Conservation (phyloP, 345 rosid genomes). For the Odontarrhena argentea region DNA sequence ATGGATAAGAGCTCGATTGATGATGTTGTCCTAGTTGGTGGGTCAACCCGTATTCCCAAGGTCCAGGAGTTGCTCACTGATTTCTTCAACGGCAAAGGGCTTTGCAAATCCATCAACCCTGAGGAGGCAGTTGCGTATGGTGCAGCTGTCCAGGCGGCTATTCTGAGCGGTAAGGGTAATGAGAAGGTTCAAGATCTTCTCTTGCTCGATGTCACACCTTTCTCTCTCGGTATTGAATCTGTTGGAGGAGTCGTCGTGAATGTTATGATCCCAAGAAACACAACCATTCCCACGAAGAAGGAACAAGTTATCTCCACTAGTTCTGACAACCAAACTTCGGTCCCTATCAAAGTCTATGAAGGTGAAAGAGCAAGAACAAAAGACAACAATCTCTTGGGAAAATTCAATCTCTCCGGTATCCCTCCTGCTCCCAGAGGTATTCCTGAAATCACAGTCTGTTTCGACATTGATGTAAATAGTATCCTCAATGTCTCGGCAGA, state of each 20-base stretch:
- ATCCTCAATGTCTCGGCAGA: slow-evolving; percentile 77
- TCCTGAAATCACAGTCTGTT: slow-evolving; percentile 77
- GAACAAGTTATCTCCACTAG: slow-evolving; percentile 77
- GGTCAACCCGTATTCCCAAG: slow-evolving; percentile 74
- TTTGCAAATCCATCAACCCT: slow-evolving; percentile 75
- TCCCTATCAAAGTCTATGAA: slow-evolving; percentile 71
- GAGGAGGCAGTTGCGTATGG: slow-evolving; percentile 87
- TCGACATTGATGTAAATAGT: slow-evolving; percentile 78
- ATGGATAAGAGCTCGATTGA: slow-evolving; percentile 69
- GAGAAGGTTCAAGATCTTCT: slow-evolving; percentile 80
- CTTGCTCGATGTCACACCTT: slow-evolving; percentile 67
- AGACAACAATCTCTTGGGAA: slow-evolving; percentile 72
- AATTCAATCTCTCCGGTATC: slow-evolving; percentile 76
- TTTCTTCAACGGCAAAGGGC: slow-evolving; percentile 75
- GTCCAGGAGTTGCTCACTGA: slow-evolving; percentile 67
- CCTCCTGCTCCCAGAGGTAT: slow-evolving; percentile 86
- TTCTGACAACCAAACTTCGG: slow-evolving; percentile 74
- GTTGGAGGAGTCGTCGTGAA: slow-evolving; percentile 82
- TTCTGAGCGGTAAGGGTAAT: slow-evolving; percentile 74
- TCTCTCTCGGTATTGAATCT: slow-evolving; percentile 68
- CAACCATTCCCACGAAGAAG: slow-evolving; percentile 81
- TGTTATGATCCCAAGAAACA: slow-evolving; percentile 64
- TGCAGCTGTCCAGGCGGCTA: slow-evolving; percentile 84
- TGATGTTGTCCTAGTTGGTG: slow-evolving; percentile 70
- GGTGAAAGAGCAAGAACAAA: slow-evolving; percentile 79